Percentiles rank a stretch among this genome's conserved stretches.
Evolutionary conservation across 768 basidiomycete genomes (phyloP).

Genomic region (Phlegmacium glaucopus): DNA sequence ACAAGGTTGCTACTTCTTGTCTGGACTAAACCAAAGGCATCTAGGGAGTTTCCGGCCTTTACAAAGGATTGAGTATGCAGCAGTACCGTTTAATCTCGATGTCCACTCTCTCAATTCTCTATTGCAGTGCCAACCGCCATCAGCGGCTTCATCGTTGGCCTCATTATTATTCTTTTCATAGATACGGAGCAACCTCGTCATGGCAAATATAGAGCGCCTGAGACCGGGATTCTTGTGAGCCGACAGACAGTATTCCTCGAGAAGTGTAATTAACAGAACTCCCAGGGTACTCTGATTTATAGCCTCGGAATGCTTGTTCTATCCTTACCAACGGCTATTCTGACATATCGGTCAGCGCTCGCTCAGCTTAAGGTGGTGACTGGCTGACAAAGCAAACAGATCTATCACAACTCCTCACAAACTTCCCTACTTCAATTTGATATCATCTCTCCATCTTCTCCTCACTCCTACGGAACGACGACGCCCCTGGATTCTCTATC

Average conservation of each 20-base stretch:
- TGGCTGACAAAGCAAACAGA: conserved; percentile 32
- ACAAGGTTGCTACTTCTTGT: not conserved
- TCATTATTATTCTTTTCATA: conserved; percentile 55
- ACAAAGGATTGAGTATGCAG: conserved; percentile 68
- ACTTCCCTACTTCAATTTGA: conserved; percentile 57
- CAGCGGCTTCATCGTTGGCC: conserved; percentile 52
- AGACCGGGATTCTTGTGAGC: conserved; percentile 47
- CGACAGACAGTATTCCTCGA: not conserved
- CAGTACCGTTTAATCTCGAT: not conserved
- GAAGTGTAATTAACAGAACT: conserved; percentile 1
- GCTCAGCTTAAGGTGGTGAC: not conserved
- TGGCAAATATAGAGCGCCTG: conserved; percentile 62
- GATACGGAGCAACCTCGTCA: conserved; percentile 59
- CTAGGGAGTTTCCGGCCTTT: conserved; percentile 67
- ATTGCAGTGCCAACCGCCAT: conserved; percentile 39
- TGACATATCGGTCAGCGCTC: conserved; percentile 66
- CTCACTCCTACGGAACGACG: conserved; percentile 80
- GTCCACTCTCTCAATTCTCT: not conserved
- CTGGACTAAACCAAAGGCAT: not conserved
- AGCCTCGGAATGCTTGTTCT: conserved; percentile 64
- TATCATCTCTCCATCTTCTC: conserved; percentile 61
- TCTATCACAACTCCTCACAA: conserved; percentile 82
- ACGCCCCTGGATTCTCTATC: conserved; percentile 75
- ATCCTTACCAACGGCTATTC: conserved; percentile 62
- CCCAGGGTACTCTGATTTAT: conserved; percentile 58